Evolutionary conservation across 148 eudicot genomes (phyloP).

Genomic region (Suaeda aralocaspica): DNA sequence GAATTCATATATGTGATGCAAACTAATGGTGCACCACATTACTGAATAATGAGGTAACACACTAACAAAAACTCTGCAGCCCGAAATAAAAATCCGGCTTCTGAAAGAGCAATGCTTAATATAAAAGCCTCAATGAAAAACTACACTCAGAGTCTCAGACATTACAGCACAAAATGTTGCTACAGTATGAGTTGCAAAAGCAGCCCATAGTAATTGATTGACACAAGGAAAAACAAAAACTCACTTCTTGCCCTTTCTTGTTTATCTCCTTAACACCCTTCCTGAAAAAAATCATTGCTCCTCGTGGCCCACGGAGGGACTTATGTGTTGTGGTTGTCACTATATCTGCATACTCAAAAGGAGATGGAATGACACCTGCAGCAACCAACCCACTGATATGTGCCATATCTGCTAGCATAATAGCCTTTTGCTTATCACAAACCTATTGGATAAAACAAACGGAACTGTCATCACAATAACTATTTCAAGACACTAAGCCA

Average conservation of each 20-base stretch:
- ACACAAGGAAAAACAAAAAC: constrained; percentile 7
- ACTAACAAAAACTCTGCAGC: not conserved
- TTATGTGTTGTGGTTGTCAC: constrained; percentile 98
- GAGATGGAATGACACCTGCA: constrained; percentile 88
- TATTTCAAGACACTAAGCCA: constrained; percentile 9
- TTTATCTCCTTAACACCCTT: constrained; percentile 73
- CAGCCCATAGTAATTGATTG: too few species aligned
- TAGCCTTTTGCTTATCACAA: constrained; percentile 94
- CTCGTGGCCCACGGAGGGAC: constrained; percentile 96
- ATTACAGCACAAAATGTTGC: not conserved
- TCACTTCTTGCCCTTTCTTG: constrained; percentile 43
- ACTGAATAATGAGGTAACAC: not conserved
- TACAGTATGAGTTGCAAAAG: not conserved
- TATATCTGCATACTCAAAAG: constrained; percentile 93
- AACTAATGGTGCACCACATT: not conserved
- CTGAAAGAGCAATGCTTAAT: not conserved
- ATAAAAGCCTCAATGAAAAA: not conserved
- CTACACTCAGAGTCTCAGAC: not conserved
- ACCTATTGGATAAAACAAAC: constrained; percentile 37
- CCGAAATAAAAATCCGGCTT: not conserved
- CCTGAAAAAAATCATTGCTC: constrained; percentile 95
- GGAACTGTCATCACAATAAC: not conserved
- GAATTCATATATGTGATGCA: constrained; percentile 1
- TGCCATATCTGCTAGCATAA: constrained; percentile 95
- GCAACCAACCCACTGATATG: constrained; percentile 98